Evolutionary conservation across 2,329 filamentous ascomycete genomes (phyloP), one percentile per base, ranked within the genome.

Genomic region (Cladophialophora carrionii): DNA sequence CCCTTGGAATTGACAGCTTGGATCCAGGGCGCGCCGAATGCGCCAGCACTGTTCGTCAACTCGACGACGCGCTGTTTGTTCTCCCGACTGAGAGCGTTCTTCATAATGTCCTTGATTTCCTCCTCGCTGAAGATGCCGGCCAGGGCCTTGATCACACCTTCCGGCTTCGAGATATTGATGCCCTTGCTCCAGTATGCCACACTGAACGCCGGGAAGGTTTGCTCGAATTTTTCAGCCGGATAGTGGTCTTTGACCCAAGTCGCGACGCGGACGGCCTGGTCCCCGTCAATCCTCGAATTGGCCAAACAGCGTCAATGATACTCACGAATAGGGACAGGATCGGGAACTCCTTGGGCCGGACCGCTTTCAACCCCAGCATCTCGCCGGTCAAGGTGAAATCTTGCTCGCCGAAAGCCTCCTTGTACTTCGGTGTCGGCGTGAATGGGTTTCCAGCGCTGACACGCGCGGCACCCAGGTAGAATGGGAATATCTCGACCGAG

Each of bases 201-300:
- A 32, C 66, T 66, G 24, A 68, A 66, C 6, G 66, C 66, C 5
- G 66, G 66, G 55, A 68, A 68, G 2, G 61, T 66, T 4, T 53
- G 51, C 17, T 68, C 66, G 53, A 68, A 68, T 48, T 68, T 68
- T 41, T 68, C 66, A 9, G 66, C 10, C 53, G 66, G 60, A 53
- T 68, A 68, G 53, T 68, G 63, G 54, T 68, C 66, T 54, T 68
- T 68, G 43, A 68, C 37, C 56, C 57, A 68, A n/a, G 66, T 68
- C 24, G 66, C 66, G 4, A 68, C 61, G n/a, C 66, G 66, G n/a
- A 68, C 66, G 17, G 66, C 48, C 66, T 68, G 53, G 37, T 37
- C 17, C 1, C 26, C 34, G 22, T 41, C 34, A 17, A 14, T 22
- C 49, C 10, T 46, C 22, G 12, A 6, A 3, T 29, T 32, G 9